Percentiles rank a stretch among this genome's conserved stretches.
phyloP scores from a whole-genome alignment of 805 yeast species.

The Myxozyma udenii region DNA sequence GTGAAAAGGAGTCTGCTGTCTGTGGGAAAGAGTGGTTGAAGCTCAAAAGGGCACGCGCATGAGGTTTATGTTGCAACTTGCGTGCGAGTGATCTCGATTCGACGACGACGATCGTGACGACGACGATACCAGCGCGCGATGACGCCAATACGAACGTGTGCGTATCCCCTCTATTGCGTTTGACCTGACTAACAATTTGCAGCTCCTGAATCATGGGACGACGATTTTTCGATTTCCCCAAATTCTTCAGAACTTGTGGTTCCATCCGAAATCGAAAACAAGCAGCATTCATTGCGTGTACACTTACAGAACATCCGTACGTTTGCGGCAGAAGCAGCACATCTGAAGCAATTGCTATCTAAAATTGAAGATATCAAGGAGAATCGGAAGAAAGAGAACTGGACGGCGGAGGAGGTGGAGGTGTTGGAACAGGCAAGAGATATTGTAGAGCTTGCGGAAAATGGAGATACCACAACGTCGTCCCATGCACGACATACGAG shows the following conservation, averaged over 20 bases:
- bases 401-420: not conserved
- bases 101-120: not conserved
- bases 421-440: conserved; percentile 24
- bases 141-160: not conserved
- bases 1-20: no score
- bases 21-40: no score
- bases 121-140: not conserved
- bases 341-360: conserved; percentile 4
- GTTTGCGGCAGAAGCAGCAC: conserved; percentile 17
- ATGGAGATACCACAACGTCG: conserved; percentile 4
- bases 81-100: no score
- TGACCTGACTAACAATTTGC: not conserved
- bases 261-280: conserved; percentile 10
- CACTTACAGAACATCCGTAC: conserved; percentile 16
- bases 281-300: conserved; percentile 12
- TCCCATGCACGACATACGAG: no score
- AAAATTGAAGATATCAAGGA: not conserved
- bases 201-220: conserved; percentile 25
- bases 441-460: conserved; percentile 21
- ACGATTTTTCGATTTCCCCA: conserved; percentile 18
- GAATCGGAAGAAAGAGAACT: no score
- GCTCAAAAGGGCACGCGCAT: no score
- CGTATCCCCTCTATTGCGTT: not conserved
- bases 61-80: no score
- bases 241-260: conserved; percentile 1